Base-by-base conservation (phyloP, 2,329 filamentous ascomycete species). In the Monilinia laxa region DNA sequence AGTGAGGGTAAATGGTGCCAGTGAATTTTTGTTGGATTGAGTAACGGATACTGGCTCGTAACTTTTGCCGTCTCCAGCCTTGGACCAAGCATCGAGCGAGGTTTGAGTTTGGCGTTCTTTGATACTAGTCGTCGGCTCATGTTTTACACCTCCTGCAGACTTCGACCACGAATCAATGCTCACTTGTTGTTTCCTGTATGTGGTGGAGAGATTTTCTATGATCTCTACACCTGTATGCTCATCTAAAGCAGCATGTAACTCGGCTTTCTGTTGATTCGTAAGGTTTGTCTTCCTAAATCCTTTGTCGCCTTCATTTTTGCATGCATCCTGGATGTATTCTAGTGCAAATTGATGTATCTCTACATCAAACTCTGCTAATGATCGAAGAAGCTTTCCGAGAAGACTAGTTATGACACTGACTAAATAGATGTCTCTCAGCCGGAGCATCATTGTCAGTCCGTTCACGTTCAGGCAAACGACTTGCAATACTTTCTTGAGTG, bases 371-470 rank as follows among this genome's bases (percentile, higher is more conserved):
- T 93, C 89, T 52, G 88, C 87, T n/a, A 99, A 81, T 28, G 92
- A 89, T 18, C 86, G 85, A 47, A 99, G 84, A 67, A 99, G 88
- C 76, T 96, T 96, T 72, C 88, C 87, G 42, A 97, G 86, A 38
- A 98, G 85, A 38, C 87, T 88, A 59, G 96, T 92, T 18, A 94
- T 89, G 51, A 92, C 92, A 68, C 85, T 87, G 47, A 95, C 89
- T 10, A 99, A 84, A 78, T 93, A 97, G 65, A 87, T 84, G 76
- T 99, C 95, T 70, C 94, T 90, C 5, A 99, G 83, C 67, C 95
- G 88, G 65, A 99, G 85, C 92, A 96, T 97, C 76, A 90, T 92
- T 49, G 90, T 89, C 78, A 97, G 89, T 20, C 80, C 81, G 68
- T 87, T 87, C 76, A 90, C 85, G 14, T 91, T 81, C 62, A 79